Percentiles rank a stretch among this genome's conserved stretches.
Evolutionary conservation across 1,139 yeast species (phyloP).

Genomic region (Lizanozyma gosingica): DNA sequence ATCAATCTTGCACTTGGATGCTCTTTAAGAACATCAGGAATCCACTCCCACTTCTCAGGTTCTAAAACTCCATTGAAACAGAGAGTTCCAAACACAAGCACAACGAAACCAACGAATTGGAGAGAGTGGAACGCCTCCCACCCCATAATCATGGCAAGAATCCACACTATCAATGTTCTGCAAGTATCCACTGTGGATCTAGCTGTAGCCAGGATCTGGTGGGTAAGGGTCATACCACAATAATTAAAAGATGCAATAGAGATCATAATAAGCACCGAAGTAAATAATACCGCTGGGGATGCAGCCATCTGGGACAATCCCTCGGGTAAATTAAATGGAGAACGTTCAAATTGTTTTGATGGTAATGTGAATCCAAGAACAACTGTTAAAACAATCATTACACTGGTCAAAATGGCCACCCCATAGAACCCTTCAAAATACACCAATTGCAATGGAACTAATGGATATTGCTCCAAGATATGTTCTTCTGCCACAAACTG

Average conservation of each 20-base stretch:
- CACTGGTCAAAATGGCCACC: conserved; percentile 31
- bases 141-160: conserved; percentile 62
- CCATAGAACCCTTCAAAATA: conserved; percentile 76
- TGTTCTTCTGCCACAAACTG: conserved; percentile 79
- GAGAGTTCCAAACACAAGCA: conserved; percentile 65
- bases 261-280: conserved; percentile 60
- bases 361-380: conserved; percentile 26
- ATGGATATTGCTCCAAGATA: conserved; percentile 42
- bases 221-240: conserved; percentile 66
- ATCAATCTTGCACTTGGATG: conserved; percentile 14
- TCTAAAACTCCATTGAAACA: conserved; percentile 62
- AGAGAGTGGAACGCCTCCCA: conserved; percentile 64
- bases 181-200: conserved; percentile 76
- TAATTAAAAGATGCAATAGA: conserved; percentile 68
- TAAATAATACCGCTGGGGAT: conserved; percentile 30
- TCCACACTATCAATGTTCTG: conserved; percentile 70
- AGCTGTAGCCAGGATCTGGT: conserved; percentile 62
- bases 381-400: conserved; percentile 36
- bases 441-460: conserved; percentile 60
- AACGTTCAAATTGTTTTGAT: conserved; percentile 25
- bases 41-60: conserved; percentile 35
- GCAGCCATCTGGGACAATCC: conserved; percentile 44
- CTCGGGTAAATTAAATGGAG: conserved; percentile 50
- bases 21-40: conserved; percentile 37
- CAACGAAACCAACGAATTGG: conserved; percentile 56